Percentiles rank a stretch among this genome's conserved stretches.
These are phyloP conservation scores for Nicotiana benthamiana DNA, from an alignment of 257 asterid species.

Conservation along the genomic window DNA sequence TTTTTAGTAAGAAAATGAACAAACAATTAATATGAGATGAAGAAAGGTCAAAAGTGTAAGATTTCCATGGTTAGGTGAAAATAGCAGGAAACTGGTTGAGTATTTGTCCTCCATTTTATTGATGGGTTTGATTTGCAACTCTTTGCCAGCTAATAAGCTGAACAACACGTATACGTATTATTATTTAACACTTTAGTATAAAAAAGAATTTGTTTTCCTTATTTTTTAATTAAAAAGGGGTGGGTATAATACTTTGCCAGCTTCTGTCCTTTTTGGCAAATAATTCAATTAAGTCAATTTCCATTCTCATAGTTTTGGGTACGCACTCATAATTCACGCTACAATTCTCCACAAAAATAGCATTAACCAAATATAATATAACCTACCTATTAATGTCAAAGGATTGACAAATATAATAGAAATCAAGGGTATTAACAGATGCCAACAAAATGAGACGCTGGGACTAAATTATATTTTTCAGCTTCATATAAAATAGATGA, in stretches of 20 bases:
- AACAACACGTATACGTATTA: background rate
- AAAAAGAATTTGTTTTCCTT: background rate
- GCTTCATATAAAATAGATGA: background rate
- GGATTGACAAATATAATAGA: background rate
- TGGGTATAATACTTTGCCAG: background rate
- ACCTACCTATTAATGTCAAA: background rate
- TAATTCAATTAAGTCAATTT: background rate
- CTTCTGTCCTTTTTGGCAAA: background rate
- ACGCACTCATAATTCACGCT: background rate
- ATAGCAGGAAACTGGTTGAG: background rate
- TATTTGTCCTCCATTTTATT: background rate
- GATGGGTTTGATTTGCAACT: background rate
- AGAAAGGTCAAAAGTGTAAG: background rate
- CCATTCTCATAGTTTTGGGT: background rate
- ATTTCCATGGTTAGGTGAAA: slow-evolving; percentile 12
- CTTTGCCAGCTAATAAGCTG: slow-evolving; percentile 12
- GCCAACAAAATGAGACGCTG: slow-evolving; percentile 7
- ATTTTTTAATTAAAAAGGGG: background rate
- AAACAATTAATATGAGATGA: background rate
- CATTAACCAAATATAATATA: background rate
- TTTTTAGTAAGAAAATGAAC: background rate
- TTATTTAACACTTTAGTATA: background rate
- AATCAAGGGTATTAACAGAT: background rate
- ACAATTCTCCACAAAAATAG: background rate
- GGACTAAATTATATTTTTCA: background rate